These are phyloP conservation scores for Lepidium aucheri DNA, from an alignment of 345 rosid genomes.

Conservation along the genomic window DNA sequence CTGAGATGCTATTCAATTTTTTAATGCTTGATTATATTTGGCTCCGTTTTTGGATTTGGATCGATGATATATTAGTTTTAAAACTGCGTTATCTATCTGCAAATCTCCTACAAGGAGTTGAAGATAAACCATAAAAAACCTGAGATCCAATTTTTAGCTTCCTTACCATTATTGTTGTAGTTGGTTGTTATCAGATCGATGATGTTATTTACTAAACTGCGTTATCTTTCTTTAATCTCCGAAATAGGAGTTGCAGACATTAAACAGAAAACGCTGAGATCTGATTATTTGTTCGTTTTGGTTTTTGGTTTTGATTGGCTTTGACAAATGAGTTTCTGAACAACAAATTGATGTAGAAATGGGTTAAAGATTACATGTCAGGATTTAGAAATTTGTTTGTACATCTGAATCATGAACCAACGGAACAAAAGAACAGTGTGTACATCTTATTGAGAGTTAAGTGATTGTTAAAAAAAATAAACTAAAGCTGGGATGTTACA, in stretches of 20 bases:
- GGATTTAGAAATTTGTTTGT: not conserved
- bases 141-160: conserved; percentile 26
- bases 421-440: not conserved
- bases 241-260: conserved; percentile 19
- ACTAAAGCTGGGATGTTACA: not conserved
- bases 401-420: not conserved
- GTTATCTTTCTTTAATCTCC: conserved; percentile 28
- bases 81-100: conserved; percentile 44
- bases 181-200: conserved; percentile 17
- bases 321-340: not conserved
- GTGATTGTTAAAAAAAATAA: not conserved
- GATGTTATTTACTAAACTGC: conserved; percentile 14
- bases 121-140: conserved; percentile 16
- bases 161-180: not conserved
- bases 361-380: not conserved
- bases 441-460: not conserved
- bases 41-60: not conserved
- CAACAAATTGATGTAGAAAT: not conserved
- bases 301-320: not conserved
- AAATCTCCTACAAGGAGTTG: conserved; percentile 20
- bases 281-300: not conserved
- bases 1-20: conserved; percentile 19
- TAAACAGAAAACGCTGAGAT: conserved; percentile 26
- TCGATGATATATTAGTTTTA: conserved; percentile 25
- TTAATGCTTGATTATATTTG: not conserved